phyloP scores from a whole-genome alignment of 2,329 filamentous ascomycete species.

The Phialophora verrucosa region DNA sequence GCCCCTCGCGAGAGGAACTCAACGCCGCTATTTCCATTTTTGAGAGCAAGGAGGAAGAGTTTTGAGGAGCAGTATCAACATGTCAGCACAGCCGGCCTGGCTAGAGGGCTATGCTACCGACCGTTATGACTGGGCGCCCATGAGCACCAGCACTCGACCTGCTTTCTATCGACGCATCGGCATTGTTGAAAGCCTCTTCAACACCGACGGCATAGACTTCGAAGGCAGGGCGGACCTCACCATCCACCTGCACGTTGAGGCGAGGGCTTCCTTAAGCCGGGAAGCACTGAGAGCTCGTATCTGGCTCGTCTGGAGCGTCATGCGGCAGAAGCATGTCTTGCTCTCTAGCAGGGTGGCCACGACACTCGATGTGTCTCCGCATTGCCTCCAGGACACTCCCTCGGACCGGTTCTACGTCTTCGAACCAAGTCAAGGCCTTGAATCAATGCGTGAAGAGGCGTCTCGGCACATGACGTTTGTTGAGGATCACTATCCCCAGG shows the following conservation, averaged over 20 bases:
- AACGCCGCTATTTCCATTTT: neutral
- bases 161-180: conserved; percentile 30
- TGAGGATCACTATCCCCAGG: conserved; percentile 27
- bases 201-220: conserved; percentile 34
- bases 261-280: conserved; percentile 21
- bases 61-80: neutral
- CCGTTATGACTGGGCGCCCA: conserved; percentile 26
- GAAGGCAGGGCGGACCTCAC: conserved; percentile 37
- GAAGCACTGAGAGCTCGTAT: conserved; percentile 28
- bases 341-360: conserved; percentile 26
- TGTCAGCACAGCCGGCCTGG: conserved; percentile 13
- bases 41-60: neutral
- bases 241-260: conserved; percentile 29
- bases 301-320: conserved; percentile 30
- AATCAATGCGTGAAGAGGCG: conserved; percentile 23
- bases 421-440: conserved; percentile 10
- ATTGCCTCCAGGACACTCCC: neutral
- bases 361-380: conserved; percentile 3
- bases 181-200: conserved; percentile 37
- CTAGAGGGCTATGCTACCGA: conserved; percentile 29
- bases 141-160: neutral
- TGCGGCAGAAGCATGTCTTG: conserved; percentile 36
- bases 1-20: neutral
- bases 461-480: conserved; percentile 26
- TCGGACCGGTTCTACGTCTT: conserved; percentile 35